These are phyloP conservation scores for Mucor saturninus DNA, from an alignment of 371 early-diverging fungal genomes.

Conservation along the genomic window DNA sequence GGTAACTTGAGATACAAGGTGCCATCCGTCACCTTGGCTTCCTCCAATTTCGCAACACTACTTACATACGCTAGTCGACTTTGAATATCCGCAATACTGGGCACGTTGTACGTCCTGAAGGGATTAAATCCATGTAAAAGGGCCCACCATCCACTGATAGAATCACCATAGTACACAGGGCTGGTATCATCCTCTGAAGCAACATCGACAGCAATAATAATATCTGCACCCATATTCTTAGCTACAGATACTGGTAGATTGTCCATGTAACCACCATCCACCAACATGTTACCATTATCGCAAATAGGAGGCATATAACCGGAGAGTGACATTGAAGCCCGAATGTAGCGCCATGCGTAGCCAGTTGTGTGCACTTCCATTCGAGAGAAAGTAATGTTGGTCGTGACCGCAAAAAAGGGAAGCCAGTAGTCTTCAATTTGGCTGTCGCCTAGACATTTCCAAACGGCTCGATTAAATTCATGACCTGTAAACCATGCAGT, in stretches of 20 bases:
- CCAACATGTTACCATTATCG: conserved; percentile 94
- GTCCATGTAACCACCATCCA: conserved; percentile 99
- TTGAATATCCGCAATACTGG: conserved; percentile 98
- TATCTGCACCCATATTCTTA: conserved; percentile 88
- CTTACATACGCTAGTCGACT: conserved; percentile 97
- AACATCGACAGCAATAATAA: conserved; percentile 97
- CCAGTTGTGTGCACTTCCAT: conserved; percentile 95
- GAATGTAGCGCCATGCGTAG: conserved; percentile 96
- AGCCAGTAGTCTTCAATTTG: conserved; percentile 99
- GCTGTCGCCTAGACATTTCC: conserved; percentile 91
- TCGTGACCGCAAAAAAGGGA: conserved; percentile 95
- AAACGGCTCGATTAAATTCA: conserved; percentile 94
- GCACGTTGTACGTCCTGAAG: conserved; percentile 76
- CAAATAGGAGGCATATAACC: conserved; percentile 96
- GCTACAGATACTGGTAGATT: conserved; percentile 98
- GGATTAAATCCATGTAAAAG: conserved; percentile 86
- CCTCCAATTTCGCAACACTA: conserved; percentile 88
- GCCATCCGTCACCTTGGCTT: conserved; percentile 86
- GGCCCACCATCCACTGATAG: conserved; percentile 94
- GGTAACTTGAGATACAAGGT: conserved; percentile 90
- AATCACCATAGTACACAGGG: conserved; percentile 89
- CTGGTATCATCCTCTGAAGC: conserved; percentile 91
- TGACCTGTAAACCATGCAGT: conserved; percentile 93
- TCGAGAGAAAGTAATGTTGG: conserved; percentile 95
- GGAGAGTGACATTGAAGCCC: conserved; percentile 98